phyloP scores from a whole-genome alignment of 106 monocot genomes.

The Ottelia alismoides region DNA sequence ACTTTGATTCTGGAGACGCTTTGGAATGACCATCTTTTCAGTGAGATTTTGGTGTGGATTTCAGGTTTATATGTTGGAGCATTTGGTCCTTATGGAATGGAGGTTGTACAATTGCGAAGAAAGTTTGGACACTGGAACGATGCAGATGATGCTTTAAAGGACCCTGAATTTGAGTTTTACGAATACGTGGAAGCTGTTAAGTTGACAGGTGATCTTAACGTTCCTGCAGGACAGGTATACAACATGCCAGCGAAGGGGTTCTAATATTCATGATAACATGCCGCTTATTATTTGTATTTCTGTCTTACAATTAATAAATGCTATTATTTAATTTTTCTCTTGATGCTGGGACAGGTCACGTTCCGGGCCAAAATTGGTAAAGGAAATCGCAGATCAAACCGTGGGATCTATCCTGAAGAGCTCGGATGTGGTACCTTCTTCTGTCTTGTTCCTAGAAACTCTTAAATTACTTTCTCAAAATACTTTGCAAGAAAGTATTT shows the following conservation, averaged over 20 bases:
- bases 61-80: conserved; percentile 51
- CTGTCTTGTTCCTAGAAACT: too few species aligned
- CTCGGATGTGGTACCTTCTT: conserved; percentile 97
- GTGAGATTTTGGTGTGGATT: too few species aligned
- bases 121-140: conserved; percentile 94
- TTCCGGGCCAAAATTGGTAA: conserved; percentile 95
- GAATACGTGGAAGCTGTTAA: conserved; percentile 95
- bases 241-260: too few species aligned
- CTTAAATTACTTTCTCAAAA: too few species aligned
- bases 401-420: conserved; percentile 78
- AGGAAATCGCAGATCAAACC: conserved; percentile 40
- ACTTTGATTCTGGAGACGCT: too few species aligned
- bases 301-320: too few species aligned
- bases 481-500: too few species aligned
- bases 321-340: too few species aligned
- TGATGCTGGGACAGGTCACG: conserved; percentile 85
- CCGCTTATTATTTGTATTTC: too few species aligned
- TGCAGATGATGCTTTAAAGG: conserved; percentile 21
- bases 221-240: conserved; percentile 87
- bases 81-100: conserved; percentile 49
- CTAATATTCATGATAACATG: too few species aligned
- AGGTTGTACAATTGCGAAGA: conserved; percentile 66
- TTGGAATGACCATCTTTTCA: too few species aligned
- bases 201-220: conserved; percentile 57
- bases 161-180: conserved; percentile 56